A percentile compares a stretch with the other conserved stretches of the same genome.
Evolutionary conservation across 2,329 filamentous ascomycete genomes (phyloP).

Genomic region (Neoarthrinium moseri): DNA sequence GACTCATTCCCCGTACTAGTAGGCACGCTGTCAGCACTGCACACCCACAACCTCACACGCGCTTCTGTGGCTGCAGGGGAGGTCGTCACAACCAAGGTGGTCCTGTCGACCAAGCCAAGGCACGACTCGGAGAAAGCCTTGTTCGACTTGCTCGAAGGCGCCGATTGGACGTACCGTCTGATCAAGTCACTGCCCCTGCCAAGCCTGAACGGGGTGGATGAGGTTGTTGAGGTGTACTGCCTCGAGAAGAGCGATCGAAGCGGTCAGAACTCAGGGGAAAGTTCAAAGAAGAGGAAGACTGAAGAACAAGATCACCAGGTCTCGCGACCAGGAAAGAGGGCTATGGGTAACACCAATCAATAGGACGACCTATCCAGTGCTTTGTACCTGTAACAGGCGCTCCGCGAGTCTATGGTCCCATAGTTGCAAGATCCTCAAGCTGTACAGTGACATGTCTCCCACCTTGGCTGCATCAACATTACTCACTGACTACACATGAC

Average conservation of each 20-base stretch:
- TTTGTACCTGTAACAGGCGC: no score
- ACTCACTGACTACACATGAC: no score
- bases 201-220: slow-evolving; percentile 40
- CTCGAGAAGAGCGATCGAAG: slow-evolving; percentile 34
- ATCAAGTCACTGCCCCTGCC: slow-evolving; percentile 43
- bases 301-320: no score
- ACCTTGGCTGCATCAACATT: no score
- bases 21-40: slow-evolving; percentile 49
- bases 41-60: slow-evolving; percentile 32
- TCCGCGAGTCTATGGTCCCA: no score
- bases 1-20: slow-evolving; percentile 55
- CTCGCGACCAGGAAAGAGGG: no score
- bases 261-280: slow-evolving; percentile 1
- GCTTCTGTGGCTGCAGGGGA: slow-evolving; percentile 6
- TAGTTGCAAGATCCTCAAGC: no score
- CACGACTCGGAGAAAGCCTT: slow-evolving; percentile 51
- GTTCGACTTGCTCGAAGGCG: slow-evolving; percentile 43
- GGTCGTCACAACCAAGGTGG: slow-evolving; percentile 36
- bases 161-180: slow-evolving; percentile 44
- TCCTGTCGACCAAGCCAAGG: slow-evolving; percentile 56
- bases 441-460: no score
- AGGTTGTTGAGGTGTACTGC: slow-evolving; percentile 52
- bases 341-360: no score
- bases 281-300: background rate
- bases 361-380: no score